These are phyloP conservation scores for Tremella mesenterica DNA, from an alignment of 768 basidiomycete genomes.

Conservation along the genomic window DNA sequence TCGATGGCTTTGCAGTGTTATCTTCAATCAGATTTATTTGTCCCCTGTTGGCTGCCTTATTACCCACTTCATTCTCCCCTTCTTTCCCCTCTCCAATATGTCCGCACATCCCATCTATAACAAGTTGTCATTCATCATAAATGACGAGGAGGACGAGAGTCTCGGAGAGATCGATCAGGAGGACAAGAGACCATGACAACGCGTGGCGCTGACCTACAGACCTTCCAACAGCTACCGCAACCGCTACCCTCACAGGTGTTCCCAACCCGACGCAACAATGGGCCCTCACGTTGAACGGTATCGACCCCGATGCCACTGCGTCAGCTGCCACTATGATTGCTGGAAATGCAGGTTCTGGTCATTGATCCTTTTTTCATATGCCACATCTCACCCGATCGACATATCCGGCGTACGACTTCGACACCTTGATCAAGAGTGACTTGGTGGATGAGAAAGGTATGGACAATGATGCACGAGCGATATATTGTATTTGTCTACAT, in stretches of 20 bases:
- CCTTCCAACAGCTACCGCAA: slow-evolving; percentile 33
- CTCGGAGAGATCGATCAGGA: too few relatives aligned
- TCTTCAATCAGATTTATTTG: neutral
- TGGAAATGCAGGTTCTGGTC: slow-evolving; percentile 24
- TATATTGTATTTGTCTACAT: too few relatives aligned
- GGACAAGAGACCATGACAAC: too few relatives aligned
- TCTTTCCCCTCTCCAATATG: neutral
- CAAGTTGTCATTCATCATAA: neutral
- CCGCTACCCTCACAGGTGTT: slow-evolving; percentile 29
- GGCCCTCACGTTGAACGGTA: slow-evolving; percentile 39
- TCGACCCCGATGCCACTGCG: slow-evolving; percentile 32
- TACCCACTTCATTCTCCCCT: neutral
- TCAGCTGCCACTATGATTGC: slow-evolving; percentile 10
- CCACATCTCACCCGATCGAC: neutral
- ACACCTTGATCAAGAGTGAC: too few relatives aligned
- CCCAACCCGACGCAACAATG: slow-evolving; percentile 43
- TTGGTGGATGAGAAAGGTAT: too few relatives aligned
- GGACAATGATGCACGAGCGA: too few relatives aligned
- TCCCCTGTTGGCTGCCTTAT: too few relatives aligned
- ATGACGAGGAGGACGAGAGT: too few relatives aligned
- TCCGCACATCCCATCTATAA: neutral
- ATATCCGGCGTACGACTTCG: neutral
- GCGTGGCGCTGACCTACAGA: slow-evolving; percentile 4
- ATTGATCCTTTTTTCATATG: neutral
- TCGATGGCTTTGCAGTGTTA: neutral